Evolutionary conservation across 1,284 basidiomycete species (phyloP).

Genomic region (Leccinum fuscescens): DNA sequence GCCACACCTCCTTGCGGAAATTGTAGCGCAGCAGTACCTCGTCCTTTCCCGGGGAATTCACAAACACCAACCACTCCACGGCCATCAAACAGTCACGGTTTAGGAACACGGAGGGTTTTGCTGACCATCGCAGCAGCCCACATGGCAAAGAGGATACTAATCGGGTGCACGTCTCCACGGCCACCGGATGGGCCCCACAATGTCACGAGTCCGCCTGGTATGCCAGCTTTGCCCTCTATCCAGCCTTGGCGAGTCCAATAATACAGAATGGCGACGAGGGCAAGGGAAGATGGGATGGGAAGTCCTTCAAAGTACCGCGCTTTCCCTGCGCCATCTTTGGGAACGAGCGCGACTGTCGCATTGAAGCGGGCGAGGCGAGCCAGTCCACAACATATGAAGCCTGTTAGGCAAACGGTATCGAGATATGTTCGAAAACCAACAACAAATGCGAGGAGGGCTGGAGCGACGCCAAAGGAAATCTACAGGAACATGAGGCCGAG

Average conservation of each 20-base stretch:
- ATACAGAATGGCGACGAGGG: conserved; percentile 77
- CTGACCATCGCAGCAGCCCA: conserved; percentile 96
- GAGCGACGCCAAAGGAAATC: conserved; percentile 98
- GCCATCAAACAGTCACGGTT: conserved; percentile 42
- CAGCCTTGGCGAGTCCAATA: conserved; percentile 83
- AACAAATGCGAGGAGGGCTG: conserved; percentile 88
- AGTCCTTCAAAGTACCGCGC: conserved; percentile 96
- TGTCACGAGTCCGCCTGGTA: conserved; percentile 73
- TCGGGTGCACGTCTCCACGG: conserved; percentile 77
- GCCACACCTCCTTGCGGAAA: not conserved
- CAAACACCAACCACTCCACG: not conserved
- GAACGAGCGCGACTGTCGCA: conserved; percentile 93
- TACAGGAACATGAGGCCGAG: conserved; percentile 33
- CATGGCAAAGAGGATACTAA: conserved; percentile 67
- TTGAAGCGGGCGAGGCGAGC: conserved; percentile 98
- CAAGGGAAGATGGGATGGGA: conserved; percentile 91
- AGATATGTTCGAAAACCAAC: conserved; percentile 88
- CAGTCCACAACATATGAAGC: conserved; percentile 94
- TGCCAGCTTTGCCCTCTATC: conserved; percentile 72
- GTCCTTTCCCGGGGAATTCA: not conserved
- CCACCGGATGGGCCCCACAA: conserved; percentile 74
- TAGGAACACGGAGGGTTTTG: conserved; percentile 88
- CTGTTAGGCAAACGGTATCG: conserved; percentile 84
- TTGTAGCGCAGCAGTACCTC: conserved; percentile 3
- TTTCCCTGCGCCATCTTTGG: conserved; percentile 87